These are phyloP conservation scores for Entophlyctis luteolus DNA, from an alignment of 192 early-diverging fungal species.

Conservation along the genomic window DNA sequence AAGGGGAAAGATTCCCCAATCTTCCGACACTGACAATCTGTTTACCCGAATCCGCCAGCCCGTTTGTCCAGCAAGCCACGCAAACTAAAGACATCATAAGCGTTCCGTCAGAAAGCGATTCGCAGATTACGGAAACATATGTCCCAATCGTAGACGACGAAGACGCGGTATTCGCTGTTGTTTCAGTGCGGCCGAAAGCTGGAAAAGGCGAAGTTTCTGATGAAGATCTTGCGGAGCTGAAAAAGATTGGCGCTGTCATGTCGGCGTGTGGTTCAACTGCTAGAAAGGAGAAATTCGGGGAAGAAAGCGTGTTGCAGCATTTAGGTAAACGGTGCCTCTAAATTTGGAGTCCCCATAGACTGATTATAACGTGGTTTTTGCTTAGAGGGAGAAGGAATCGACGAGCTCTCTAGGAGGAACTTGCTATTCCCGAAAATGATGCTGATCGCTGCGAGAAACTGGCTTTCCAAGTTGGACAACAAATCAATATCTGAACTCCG, in stretches of 20 bases:
- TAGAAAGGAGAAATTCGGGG: conserved; percentile 26
- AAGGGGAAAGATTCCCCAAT: neutral
- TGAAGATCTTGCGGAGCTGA: conserved; percentile 41
- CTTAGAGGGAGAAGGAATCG: conserved; percentile 47
- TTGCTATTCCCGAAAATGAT: conserved; percentile 55
- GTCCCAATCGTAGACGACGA: conserved; percentile 38
- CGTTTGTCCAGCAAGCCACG: conserved; percentile 9
- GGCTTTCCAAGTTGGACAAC: conserved; percentile 38
- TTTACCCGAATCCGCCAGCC: no score
- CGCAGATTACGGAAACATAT: conserved; percentile 21
- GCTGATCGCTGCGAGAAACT: conserved; percentile 37
- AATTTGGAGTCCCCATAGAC: neutral
- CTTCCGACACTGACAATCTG: no score
- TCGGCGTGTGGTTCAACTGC: conserved; percentile 10
- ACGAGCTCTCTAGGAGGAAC: conserved; percentile 36
- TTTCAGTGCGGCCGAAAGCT: conserved; percentile 10
- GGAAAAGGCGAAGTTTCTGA: conserved; percentile 18
- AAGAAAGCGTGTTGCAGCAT: conserved; percentile 10
- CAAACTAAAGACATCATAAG: conserved; percentile 18
- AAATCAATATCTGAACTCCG: conserved; percentile 48
- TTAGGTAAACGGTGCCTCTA: neutral
- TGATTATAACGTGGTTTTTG: neutral
- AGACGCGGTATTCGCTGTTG: conserved; percentile 31
- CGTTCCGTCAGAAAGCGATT: neutral
- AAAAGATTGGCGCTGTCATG: conserved; percentile 24